Conservation (phyloP, 23 red algal species). For the Gracilaria caudata region DNA sequence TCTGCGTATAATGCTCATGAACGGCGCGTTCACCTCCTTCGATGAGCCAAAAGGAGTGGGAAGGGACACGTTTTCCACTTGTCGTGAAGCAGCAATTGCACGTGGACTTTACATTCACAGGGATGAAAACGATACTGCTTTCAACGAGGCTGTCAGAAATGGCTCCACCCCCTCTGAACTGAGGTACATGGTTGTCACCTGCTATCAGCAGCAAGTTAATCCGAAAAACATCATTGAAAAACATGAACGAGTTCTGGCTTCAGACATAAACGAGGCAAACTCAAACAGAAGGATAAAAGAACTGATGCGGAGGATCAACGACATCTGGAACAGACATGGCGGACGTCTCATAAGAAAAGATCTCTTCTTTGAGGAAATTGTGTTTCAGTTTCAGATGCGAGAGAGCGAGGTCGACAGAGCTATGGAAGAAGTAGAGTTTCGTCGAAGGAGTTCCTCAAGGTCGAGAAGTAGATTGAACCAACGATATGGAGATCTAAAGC, state of each 20-base stretch:
- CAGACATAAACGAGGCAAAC: too few species aligned
- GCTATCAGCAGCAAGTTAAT: conserved; percentile 2
- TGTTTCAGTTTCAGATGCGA: neutral
- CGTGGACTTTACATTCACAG: neutral
- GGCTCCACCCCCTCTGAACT: conserved; percentile 8
- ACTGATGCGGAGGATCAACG: too few species aligned
- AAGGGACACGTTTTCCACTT: neutral
- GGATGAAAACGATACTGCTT: neutral
- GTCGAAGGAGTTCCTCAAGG: neutral
- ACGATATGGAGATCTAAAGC: neutral
- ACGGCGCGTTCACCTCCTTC: neutral
- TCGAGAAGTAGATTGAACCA: neutral
- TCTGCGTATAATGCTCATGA: neutral
- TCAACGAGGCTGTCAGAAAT: neutral
- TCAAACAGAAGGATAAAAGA: too few species aligned
- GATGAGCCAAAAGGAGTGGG: neutral
- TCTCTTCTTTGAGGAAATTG: neutral
- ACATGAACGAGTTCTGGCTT: neutral
- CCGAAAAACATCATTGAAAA: neutral
- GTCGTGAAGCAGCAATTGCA: neutral
- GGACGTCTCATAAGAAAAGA: neutral
- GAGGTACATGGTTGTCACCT: conserved; percentile 1
- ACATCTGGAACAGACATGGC: too few species aligned
- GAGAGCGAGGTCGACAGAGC: neutral
- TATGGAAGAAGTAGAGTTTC: neutral